Evolutionary conservation across 2,329 filamentous ascomycete genomes (phyloP).

Genomic region (Fusarium equiseti): DNA sequence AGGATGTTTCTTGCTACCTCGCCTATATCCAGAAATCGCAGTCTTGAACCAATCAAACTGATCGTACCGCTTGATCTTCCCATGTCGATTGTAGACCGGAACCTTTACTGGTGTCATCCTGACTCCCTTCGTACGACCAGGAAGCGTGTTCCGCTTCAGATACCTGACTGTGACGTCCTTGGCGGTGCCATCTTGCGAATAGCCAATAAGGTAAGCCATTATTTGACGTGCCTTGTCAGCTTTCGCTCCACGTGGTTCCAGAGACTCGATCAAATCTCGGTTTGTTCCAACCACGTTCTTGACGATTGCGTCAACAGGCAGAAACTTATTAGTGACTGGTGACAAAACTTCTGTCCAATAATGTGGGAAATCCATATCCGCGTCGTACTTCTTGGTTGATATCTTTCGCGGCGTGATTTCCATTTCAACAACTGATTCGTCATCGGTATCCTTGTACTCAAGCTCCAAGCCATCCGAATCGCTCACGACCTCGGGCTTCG

Average conservation of each 20-base stretch:
- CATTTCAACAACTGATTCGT: slow-evolving; percentile 70
- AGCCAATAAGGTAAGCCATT: slow-evolving; percentile 88
- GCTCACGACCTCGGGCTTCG: slow-evolving; percentile 39
- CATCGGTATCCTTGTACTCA: slow-evolving; percentile 63
- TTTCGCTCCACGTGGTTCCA: slow-evolving; percentile 85
- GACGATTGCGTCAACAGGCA: slow-evolving; percentile 82
- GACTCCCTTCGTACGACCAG: slow-evolving; percentile 89
- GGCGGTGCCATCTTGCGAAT: slow-evolving; percentile 84
- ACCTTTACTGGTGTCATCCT: slow-evolving; percentile 84
- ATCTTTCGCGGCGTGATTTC: slow-evolving; percentile 56
- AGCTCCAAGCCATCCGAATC: slow-evolving; percentile 61
- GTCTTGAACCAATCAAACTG: slow-evolving; percentile 90
- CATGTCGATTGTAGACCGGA: slow-evolving; percentile 80
- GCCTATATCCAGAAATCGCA: slow-evolving; percentile 78
- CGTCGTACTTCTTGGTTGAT: slow-evolving; percentile 70
- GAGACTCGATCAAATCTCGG: slow-evolving; percentile 76
- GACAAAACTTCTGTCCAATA: slow-evolving; percentile 96
- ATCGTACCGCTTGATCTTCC: slow-evolving; percentile 81
- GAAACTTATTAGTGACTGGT: slow-evolving; percentile 80
- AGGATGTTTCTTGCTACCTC: slow-evolving; percentile 62
- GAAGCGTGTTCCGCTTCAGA: slow-evolving; percentile 82
- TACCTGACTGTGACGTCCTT: slow-evolving; percentile 97
- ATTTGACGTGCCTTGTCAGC: slow-evolving; percentile 90
- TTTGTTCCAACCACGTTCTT: slow-evolving; percentile 77
- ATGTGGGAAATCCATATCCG: slow-evolving; percentile 83